Percentiles rank a stretch among this genome's conserved stretches.
Conservation (phyloP, 1,284 basidiomycete species). For the Dichomitus squalens region DNA sequence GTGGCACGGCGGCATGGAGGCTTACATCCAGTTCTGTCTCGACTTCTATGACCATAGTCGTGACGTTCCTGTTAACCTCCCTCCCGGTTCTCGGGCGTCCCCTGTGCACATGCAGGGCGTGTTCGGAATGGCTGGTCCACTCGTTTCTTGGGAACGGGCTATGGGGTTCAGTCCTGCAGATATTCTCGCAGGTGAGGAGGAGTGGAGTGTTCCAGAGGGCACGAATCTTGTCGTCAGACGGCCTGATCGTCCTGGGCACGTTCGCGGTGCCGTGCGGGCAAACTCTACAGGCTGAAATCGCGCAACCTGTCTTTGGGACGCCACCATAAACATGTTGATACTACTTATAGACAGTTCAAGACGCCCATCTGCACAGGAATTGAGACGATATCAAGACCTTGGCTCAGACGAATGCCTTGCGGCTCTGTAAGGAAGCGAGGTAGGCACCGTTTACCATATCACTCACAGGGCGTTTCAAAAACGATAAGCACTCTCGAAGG, state of each 20-base stretch:
- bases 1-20: conserved; percentile 2
- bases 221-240: not conserved
- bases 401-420: too few species aligned
- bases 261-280: not conserved
- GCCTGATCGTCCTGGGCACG: not conserved
- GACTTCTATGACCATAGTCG: conserved; percentile 1
- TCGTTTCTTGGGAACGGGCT: not conserved
- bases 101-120: too few species aligned
- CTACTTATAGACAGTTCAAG: too few species aligned
- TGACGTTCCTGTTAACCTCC: not conserved
- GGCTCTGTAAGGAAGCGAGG: too few species aligned
- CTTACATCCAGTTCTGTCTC: conserved; percentile 1
- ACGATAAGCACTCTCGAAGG: too few species aligned
- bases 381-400: too few species aligned
- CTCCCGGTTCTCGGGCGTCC: not conserved
- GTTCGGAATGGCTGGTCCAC: not conserved
- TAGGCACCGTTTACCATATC: too few species aligned
- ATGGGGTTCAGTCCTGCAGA: not conserved
- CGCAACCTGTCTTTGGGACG: not conserved
- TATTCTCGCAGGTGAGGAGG: not conserved
- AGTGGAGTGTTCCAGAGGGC: not conserved
- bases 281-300: not conserved
- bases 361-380: too few species aligned
- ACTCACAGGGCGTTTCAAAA: too few species aligned
- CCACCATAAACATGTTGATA: too few species aligned